phyloP scores from a whole-genome alignment of 257 asterid species.

The Solanum lignicaule region DNA sequence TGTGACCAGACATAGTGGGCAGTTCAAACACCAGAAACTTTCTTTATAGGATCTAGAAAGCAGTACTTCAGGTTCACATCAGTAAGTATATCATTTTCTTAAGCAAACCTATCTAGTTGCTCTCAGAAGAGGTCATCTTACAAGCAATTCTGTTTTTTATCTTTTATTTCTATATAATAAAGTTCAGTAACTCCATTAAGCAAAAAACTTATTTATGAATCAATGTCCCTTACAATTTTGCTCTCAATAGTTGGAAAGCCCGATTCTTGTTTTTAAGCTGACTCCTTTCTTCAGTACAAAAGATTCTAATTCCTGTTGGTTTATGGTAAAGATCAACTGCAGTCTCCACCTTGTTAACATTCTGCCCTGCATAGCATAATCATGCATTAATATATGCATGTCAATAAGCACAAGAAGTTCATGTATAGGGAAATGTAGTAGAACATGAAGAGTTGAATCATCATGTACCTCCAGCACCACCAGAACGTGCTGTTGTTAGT shows the following conservation, averaged over 20 bases:
- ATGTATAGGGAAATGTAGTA: background rate
- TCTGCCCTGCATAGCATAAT: conserved; percentile 70
- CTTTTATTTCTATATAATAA: background rate
- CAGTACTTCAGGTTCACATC: background rate
- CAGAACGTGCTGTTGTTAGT: conserved; percentile 94
- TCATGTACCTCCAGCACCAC: conserved; percentile 96
- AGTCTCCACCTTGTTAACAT: conserved; percentile 99
- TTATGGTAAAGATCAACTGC: conserved; percentile 96
- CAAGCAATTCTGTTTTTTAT: background rate
- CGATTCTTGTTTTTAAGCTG: conserved; percentile 83
- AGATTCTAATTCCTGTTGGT: conserved; percentile 96
- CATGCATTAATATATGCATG: background rate
- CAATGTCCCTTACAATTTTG: conserved; percentile 62
- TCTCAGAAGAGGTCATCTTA: background rate
- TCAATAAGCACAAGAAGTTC: background rate
- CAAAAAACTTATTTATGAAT: background rate
- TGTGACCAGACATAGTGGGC: background rate
- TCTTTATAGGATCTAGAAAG: background rate
- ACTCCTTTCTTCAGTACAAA: conserved; percentile 94
- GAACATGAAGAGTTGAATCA: background rate
- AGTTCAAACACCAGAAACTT: background rate
- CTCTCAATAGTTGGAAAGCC: conserved; percentile 82
- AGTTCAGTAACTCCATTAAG: background rate
- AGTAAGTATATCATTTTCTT: background rate
- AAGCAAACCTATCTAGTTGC: background rate